Evolutionary conservation across 2,329 filamentous ascomycete species (phyloP).

Genomic region (Fusarium sp.): DNA sequence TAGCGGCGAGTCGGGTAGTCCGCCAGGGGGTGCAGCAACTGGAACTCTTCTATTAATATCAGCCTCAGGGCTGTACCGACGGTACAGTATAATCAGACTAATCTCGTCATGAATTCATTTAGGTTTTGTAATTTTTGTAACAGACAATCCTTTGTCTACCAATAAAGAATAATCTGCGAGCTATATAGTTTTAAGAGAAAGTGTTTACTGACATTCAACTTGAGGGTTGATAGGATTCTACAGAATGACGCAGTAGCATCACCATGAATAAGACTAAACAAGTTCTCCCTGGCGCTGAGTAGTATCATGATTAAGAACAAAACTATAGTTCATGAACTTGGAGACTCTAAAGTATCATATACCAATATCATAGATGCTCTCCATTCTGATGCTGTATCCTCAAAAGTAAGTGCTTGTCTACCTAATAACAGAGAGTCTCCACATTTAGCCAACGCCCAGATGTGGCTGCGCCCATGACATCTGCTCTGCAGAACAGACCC

Average conservation of each 20-base stretch:
- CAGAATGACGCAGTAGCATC: neutral
- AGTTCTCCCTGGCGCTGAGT: too few species aligned
- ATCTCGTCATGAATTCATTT: neutral
- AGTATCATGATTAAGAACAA: neutral
- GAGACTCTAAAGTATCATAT: neutral
- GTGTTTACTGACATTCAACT: neutral
- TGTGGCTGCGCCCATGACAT: constrained; percentile 31
- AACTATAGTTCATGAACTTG: too few species aligned
- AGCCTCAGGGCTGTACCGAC: neutral
- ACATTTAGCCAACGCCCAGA: constrained; percentile 18
- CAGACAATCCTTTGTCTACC: neutral
- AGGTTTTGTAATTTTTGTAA: neutral
- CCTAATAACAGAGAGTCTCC: constrained; percentile 1
- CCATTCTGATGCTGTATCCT: neutral
- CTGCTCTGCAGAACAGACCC: neutral
- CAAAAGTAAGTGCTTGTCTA: neutral
- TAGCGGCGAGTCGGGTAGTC: constrained; percentile 30
- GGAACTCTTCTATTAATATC: constrained; percentile 2
- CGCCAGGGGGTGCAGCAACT: neutral
- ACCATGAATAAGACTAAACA: neutral
- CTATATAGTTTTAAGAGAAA: neutral
- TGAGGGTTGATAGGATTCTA: neutral
- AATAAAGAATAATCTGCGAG: neutral
- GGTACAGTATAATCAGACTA: neutral
- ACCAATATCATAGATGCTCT: neutral